Base-by-base conservation (phyloP, 345 rosid species). In the Brassica incana region DNA sequence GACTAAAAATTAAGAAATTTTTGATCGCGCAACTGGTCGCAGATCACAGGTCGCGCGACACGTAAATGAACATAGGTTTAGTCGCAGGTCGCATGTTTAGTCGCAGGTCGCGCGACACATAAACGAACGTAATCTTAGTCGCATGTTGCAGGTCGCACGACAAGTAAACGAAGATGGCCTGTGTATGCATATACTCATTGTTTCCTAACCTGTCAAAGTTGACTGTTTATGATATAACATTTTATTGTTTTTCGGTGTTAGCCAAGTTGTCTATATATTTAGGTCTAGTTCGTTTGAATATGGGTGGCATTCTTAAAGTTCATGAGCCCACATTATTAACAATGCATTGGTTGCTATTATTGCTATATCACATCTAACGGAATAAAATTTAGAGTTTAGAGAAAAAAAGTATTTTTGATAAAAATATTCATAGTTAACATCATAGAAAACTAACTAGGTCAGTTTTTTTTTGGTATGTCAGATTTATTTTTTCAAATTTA, bases 131-230 rank as follows among this genome's bases (percentile, higher is more conserved):
- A 20, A 20, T 20, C 23, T 20, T 20, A 20, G 23, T 20, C 23
- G 23, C 0, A 20, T 20, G 23, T 20, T 0, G 23, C 23, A 20
- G 23, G 23, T 20, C 23, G 23, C 23, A 20, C 23, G 23, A 20
- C 23, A 20, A 20, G 23, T 20, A 20, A 20, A 20, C 23, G 23
- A 1, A 20, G 23, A 20, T 20, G 23, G 1, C 23, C 1, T 20
- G 23, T 20, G 23, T 20, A 20, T 20, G 25, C 25, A 23, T 23
- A 23, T 45, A 43, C 52, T 45, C 72, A 65, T 72, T 78, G 73
- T 72, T 72, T 43, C 67, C 68, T 73, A 78, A 66, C 82, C 68
- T 78, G 73, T 72, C 82, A 72, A 58, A 72, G 32, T 72, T 59
- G 5, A 78, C 77, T 66, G 77, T 78, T 56, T 67, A 35, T 12